A percentile compares a stretch with the other conserved stretches of the same genome.
These are phyloP conservation scores for Capsella bursapastoris DNA, from an alignment of 345 rosid genomes.

Conservation along the genomic window DNA sequence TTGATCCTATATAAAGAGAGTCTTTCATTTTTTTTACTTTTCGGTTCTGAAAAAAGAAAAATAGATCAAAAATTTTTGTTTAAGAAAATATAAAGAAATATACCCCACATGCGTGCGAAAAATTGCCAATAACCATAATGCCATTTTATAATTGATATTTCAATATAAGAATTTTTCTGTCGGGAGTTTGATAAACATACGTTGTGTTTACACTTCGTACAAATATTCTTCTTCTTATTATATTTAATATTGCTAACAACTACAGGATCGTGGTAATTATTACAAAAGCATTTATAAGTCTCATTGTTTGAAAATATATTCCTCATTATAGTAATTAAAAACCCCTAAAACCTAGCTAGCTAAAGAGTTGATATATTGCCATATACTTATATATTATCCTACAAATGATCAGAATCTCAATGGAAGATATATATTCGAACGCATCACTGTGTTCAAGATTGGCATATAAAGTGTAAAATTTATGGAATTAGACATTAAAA, in stretches of 20 bases:
- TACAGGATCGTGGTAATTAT: background rate
- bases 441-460: too few species aligned
- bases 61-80: background rate
- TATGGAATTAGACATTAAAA: too few species aligned
- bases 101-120: constrained; percentile 22
- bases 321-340: background rate
- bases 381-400: too few species aligned
- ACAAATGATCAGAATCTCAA: too few species aligned
- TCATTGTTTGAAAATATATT: constrained; percentile 5
- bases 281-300: background rate
- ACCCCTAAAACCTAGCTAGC: too few species aligned
- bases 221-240: background rate
- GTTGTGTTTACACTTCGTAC: constrained; percentile 19
- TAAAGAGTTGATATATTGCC: too few species aligned
- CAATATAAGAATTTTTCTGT: background rate
- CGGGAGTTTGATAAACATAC: constrained; percentile 14
- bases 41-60: background rate
- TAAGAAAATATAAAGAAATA: background rate
- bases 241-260: background rate
- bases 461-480: too few species aligned
- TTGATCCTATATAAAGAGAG: too few species aligned
- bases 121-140: background rate
- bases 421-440: too few species aligned
- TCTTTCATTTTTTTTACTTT: background rate
- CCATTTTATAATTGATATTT: constrained; percentile 6